Base-by-base conservation (phyloP, 106 monocot genomes). In the Ottelia alismoides region DNA sequence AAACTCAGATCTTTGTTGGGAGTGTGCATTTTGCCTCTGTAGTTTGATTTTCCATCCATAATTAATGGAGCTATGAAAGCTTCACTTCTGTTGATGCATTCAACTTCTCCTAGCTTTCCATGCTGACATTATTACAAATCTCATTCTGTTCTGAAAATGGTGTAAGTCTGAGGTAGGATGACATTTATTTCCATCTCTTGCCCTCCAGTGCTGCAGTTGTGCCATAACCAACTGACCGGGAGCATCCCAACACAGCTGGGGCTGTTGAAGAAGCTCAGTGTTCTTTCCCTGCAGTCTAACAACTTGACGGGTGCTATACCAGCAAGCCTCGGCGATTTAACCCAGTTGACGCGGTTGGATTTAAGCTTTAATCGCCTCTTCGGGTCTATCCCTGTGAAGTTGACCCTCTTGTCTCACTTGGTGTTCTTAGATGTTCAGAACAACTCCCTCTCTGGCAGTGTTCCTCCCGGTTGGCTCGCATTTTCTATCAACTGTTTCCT, bases 151-250 rank as follows among this genome's bases (percentile, higher is more conserved):
- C n/a, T n/a, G n/a, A n/a, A n/a, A n/a, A n/a, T n/a, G n/a, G n/a
- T n/a, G n/a, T n/a, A n/a, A n/a, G n/a, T n/a, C n/a, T n/a, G n/a
- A n/a, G n/a, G n/a, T n/a, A n/a, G n/a, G n/a, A n/a, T n/a, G n/a
- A n/a, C n/a, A n/a, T n/a, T 57, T 23, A 2, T 57, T 30, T n/a
- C 16, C n/a, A 12, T 22, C 50, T 50, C 22, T 5, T 50, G 22
- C 25, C 25, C 11, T 2, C 45, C 25, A 87, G 86, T 87, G 31
- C 40, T 87, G 53, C 86, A 87, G 77, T 69, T 87, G 9, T 80
- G 86, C 49, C 81, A 74, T 26, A 87, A 87, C 65, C 70, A 76
- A 68, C 62, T 87, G 25, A 75, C 81, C 27, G 86, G 86, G 25
- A 81, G 77, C 46, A 72, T 87, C 20, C 86, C 86, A 25, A 81